Base-by-base conservation (phyloP, 345 rosid genomes). In the Orychophragmus violaceus region DNA sequence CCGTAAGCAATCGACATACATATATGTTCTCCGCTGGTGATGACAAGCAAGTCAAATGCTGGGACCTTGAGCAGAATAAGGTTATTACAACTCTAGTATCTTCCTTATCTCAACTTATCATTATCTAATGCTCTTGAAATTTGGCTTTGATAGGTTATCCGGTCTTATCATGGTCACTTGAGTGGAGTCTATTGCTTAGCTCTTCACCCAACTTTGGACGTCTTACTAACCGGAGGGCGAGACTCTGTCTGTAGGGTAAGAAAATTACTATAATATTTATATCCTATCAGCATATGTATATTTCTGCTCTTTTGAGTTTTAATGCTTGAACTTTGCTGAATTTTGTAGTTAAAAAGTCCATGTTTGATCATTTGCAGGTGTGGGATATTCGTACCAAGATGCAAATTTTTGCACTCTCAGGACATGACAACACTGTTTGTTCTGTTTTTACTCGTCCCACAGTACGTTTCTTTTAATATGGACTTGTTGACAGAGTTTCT, bases 51-150 rank as follows among this genome's bases (percentile, higher is more conserved):
- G 99, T 95, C 64, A 95, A 95, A 78, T 95, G 99, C 69, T 95
- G 97, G 97, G 99, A 95, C 66, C 99, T 95, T 79, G 99, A 95
- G 70, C 99, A 95, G 77, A 91, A 95, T 71, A 95, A 95, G 96
- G 99, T 90, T 21, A 71, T 87, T 22, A 70, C 77, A 36, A 63
- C 32, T 52, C 35, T 42, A 33, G 30, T 59, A 5, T 44, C 39
- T 29, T 59, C 68, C 68, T 52, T 18, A 44, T 39, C 30, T 60
- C 12, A 36, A 24, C 25, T 45, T 55, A 50, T 63, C 50, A 23
- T 1, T 51, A 16, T 7, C 59, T 67, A 60, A 60, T 25, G 36
- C 62, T 32, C 52, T 13, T 74, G 1, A 5, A 52, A 39, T 58
- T 48, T 52, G 22, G 6, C 48, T 39, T 58, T 77, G 29, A 45